Conservation (phyloP, 2,329 filamentous ascomycete genomes). For the Fusarium decemcellulare region DNA sequence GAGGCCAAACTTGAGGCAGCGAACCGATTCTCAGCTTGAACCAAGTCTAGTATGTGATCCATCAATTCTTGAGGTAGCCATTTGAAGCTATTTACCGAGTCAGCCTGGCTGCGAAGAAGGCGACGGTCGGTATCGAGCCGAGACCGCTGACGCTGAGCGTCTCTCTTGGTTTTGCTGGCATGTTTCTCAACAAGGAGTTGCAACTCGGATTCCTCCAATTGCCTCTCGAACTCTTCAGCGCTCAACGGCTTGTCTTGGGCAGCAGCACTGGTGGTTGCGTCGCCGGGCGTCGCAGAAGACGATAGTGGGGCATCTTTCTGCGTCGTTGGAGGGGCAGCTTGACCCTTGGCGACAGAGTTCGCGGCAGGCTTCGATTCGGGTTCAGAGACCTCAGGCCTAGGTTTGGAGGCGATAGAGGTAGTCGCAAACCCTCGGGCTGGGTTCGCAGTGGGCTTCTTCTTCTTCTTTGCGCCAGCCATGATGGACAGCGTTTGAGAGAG, state of each 20-base stretch:
- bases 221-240: constrained; percentile 90
- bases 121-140: constrained; percentile 90
- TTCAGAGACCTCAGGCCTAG: constrained; percentile 72
- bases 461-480: constrained; percentile 85
- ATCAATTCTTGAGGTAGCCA: constrained; percentile 88
- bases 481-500: constrained; percentile 26
- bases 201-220: constrained; percentile 91
- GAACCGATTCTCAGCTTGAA: constrained; percentile 75
- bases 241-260: constrained; percentile 69
- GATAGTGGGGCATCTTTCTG: constrained; percentile 49
- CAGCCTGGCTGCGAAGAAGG: constrained; percentile 83
- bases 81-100: constrained; percentile 78
- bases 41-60: constrained; percentile 82
- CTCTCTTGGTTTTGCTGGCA: constrained; percentile 82
- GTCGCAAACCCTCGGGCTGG: constrained; percentile 95
- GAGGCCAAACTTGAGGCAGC: constrained; percentile 62
- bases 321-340: constrained; percentile 51
- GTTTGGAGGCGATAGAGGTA: constrained; percentile 89
- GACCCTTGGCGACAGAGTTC: constrained; percentile 36
- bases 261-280: constrained; percentile 34
- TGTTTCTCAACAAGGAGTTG: constrained; percentile 90
- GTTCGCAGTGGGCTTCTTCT: constrained; percentile 91
- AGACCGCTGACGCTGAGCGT: constrained; percentile 81
- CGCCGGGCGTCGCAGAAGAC: constrained; percentile 43
- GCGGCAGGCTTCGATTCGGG: constrained; percentile 47